Conservation (phyloP, 192 early-diverging fungal genomes). For the Phlyctochytrium planicorne region DNA sequence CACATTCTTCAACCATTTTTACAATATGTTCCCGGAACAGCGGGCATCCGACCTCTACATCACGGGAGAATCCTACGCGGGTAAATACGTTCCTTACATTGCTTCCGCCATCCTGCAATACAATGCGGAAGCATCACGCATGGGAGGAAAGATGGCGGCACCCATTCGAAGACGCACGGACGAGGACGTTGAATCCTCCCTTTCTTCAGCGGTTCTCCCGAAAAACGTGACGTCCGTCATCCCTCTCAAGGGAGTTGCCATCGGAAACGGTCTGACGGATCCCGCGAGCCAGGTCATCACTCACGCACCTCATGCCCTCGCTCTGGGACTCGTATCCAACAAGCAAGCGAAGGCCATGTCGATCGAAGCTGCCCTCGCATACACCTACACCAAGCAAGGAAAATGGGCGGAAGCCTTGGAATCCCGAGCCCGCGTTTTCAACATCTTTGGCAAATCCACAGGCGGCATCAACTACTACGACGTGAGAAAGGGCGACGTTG, state of each 20-base stretch:
- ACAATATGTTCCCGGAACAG: constrained; percentile 62
- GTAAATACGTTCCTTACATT: constrained; percentile 70
- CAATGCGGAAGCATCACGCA: constrained; percentile 40
- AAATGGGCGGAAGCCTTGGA: constrained; percentile 52
- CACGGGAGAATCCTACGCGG: constrained; percentile 54
- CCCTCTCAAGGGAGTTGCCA: constrained; percentile 54
- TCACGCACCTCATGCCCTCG: constrained; percentile 59
- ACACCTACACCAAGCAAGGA: constrained; percentile 41
- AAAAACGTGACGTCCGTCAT: constrained; percentile 36
- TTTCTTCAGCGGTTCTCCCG: not conserved
- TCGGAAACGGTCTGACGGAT: constrained; percentile 69
- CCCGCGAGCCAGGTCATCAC: constrained; percentile 54
- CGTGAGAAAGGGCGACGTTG: constrained; percentile 60
- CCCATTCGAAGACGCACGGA: too few species aligned
- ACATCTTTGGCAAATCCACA: constrained; percentile 61
- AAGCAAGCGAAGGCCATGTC: constrained; percentile 41
- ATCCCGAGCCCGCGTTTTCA: constrained; percentile 58
- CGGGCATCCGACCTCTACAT: constrained; percentile 60
- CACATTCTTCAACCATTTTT: constrained; percentile 71
- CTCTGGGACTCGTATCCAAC: constrained; percentile 52
- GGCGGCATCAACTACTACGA: constrained; percentile 80
- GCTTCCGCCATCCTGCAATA: constrained; percentile 59
- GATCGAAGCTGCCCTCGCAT: constrained; percentile 33
- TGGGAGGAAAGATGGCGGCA: too few species aligned
- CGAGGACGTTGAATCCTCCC: not conserved